phyloP scores from a whole-genome alignment of 345 rosid species.

The Eucalyptus melliodora region DNA sequence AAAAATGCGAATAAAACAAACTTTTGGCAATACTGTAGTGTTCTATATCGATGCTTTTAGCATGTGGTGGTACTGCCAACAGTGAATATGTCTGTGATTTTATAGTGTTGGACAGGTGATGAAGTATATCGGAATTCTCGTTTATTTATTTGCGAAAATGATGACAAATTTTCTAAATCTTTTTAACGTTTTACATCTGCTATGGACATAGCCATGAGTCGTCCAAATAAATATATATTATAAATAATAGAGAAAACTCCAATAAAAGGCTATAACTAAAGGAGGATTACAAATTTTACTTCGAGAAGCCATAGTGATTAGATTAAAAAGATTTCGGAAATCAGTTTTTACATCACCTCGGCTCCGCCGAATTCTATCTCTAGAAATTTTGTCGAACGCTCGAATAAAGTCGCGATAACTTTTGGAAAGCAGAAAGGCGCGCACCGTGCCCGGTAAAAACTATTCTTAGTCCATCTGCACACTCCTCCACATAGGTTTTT shows the following conservation, averaged over 20 bases:
- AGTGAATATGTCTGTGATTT: neutral
- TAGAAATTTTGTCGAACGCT: neutral
- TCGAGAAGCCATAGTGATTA: neutral
- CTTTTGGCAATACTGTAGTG: neutral
- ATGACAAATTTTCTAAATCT: neutral
- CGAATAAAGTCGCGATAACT: neutral
- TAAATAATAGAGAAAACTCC: neutral
- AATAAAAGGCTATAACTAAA: neutral
- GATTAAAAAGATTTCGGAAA: neutral
- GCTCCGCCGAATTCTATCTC: neutral
- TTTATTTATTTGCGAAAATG: neutral
- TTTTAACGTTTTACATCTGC: neutral
- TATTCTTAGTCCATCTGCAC: neutral
- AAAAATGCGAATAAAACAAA: neutral
- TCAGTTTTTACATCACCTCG: neutral
- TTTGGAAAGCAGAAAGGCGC: neutral
- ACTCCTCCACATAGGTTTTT: neutral
- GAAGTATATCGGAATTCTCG: neutral
- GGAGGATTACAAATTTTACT: neutral
- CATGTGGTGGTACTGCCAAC: neutral
- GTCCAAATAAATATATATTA: neutral
- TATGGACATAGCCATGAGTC: neutral
- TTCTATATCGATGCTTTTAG: neutral
- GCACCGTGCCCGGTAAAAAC: neutral
- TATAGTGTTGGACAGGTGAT: neutral